Percentiles rank a stretch among this genome's conserved stretches.
phyloP scores from a whole-genome alignment of 108 stramenopile species.

The Phaeodactylum tricornutum region DNA sequence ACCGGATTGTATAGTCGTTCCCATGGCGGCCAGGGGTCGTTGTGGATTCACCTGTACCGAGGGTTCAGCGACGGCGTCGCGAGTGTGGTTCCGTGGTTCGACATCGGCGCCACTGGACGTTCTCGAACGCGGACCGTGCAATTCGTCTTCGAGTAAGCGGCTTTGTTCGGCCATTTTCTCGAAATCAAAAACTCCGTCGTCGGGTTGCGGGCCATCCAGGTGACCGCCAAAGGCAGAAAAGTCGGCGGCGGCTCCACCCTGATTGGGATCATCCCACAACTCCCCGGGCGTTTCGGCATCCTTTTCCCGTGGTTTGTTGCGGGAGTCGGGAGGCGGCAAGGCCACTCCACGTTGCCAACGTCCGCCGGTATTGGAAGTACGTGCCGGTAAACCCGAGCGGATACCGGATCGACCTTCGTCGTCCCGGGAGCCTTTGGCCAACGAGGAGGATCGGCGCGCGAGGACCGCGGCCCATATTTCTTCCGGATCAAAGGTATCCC shows the following conservation, averaged over 20 bases:
- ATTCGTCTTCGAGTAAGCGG: slow-evolving; percentile 50
- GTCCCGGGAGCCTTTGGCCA: neutral
- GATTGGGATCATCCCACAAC: slow-evolving; percentile 80
- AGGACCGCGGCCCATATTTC: slow-evolving; percentile 59
- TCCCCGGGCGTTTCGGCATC: slow-evolving; percentile 67
- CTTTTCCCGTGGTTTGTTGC: slow-evolving; percentile 14
- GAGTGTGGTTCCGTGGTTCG: slow-evolving; percentile 3
- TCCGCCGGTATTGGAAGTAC: slow-evolving; percentile 23
- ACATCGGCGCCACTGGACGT: neutral
- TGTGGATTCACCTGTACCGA: slow-evolving; percentile 37
- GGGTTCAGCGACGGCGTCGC: slow-evolving; percentile 2
- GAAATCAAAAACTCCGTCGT: slow-evolving; percentile 65
- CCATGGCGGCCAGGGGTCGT: slow-evolving; percentile 66
- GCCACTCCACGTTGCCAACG: slow-evolving; percentile 74
- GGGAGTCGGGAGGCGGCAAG: slow-evolving; percentile 38
- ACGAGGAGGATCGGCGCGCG: slow-evolving; percentile 11
- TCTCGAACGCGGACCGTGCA: slow-evolving; percentile 30
- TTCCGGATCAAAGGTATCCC: slow-evolving; percentile 64
- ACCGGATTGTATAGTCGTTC: slow-evolving; percentile 71
- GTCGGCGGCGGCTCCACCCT: slow-evolving; percentile 58
- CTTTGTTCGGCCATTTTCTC: slow-evolving; percentile 70
- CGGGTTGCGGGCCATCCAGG: no score
- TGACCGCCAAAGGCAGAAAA: slow-evolving; percentile 80
- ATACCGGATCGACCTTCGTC: slow-evolving; percentile 12
- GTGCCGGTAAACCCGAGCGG: slow-evolving; percentile 4